A percentile compares a stretch with the other conserved stretches of the same genome.
These are phyloP conservation scores for Penicillium maclennaniae DNA, from an alignment of 495 filamentous ascomycete genomes.

Conservation along the genomic window DNA sequence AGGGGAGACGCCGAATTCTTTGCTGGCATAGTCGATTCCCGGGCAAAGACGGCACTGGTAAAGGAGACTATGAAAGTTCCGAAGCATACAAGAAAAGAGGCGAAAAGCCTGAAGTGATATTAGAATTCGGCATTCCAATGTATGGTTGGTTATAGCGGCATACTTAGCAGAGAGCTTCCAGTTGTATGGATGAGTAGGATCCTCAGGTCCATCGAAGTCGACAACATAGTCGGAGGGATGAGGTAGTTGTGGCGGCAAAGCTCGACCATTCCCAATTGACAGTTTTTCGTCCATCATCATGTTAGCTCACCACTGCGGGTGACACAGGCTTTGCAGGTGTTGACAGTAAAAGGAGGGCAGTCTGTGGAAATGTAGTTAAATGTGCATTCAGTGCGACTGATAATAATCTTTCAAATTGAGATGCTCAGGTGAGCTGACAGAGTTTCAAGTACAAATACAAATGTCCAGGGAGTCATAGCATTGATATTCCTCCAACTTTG, in stretches of 20 bases:
- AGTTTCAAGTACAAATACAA: neutral
- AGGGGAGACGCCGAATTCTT: constrained; percentile 42
- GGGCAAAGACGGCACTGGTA: constrained; percentile 53
- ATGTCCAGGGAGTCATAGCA: neutral
- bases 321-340: neutral
- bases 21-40: constrained; percentile 38
- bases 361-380: neutral
- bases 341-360: neutral
- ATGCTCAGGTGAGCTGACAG: neutral
- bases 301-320: neutral
- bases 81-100: constrained; percentile 37
- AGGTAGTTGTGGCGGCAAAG: constrained; percentile 42
- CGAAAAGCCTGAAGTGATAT: constrained; percentile 17
- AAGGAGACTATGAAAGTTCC: constrained; percentile 53
- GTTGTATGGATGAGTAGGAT: constrained; percentile 52
- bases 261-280: constrained; percentile 29
- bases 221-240: constrained; percentile 44
- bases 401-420: neutral
- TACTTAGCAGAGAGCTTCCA: constrained; percentile 39
- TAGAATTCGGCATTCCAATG: neutral
- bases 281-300: constrained; percentile 13
- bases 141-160: constrained; percentile 12
- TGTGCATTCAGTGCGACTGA: neutral
- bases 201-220: constrained; percentile 48
- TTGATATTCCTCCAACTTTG: neutral